These are phyloP conservation scores for Mycena filopes DNA, from an alignment of 768 basidiomycete species.

Conservation along the genomic window DNA sequence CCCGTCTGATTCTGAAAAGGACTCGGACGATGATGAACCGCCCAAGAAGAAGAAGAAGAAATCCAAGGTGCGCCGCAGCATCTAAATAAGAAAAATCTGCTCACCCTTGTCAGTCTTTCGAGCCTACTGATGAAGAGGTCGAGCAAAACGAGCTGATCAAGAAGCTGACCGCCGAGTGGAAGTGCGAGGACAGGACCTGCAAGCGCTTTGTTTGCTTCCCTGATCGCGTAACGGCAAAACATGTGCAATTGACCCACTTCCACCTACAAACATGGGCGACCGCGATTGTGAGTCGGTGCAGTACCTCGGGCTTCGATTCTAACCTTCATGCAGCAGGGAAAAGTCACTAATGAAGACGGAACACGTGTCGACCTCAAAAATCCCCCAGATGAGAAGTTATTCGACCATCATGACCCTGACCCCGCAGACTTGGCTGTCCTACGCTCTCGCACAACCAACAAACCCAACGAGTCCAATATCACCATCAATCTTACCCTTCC, in stretches of 20 bases:
- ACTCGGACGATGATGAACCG: background rate
- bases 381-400: background rate
- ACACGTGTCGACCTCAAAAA: background rate
- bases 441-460: background rate
- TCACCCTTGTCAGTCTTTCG: background rate
- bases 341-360: background rate
- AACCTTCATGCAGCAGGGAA: constrained; percentile 1
- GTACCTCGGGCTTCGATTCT: background rate
- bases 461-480: constrained; percentile 6
- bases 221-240: background rate
- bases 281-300: background rate
- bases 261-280: background rate
- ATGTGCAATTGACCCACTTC: constrained; percentile 6
- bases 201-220: background rate
- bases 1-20: background rate
- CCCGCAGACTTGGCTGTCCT: background rate
- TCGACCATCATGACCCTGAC: background rate
- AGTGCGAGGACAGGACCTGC: constrained; percentile 5
- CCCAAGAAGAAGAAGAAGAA: background rate
- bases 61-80: background rate
- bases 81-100: background rate
- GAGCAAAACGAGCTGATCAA: background rate
- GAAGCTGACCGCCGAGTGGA: background rate
- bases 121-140: background rate
- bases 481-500: constrained; percentile 9